phyloP scores from a whole-genome alignment of 2,329 filamentous ascomycete species.

The Aspergillus arachidicola region DNA sequence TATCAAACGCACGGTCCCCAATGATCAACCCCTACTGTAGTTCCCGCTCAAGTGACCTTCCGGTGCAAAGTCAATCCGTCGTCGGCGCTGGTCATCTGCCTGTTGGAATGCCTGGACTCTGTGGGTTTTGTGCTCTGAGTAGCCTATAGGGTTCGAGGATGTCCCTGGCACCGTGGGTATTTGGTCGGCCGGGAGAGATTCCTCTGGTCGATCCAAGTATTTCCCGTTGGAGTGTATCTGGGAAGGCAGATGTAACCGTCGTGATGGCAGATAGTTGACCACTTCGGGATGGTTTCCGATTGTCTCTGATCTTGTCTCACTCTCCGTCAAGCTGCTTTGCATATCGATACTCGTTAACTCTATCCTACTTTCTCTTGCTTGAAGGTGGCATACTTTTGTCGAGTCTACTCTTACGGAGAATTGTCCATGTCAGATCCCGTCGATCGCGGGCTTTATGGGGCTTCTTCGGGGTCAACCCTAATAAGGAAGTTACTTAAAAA shows the following conservation, averaged over 20 bases:
- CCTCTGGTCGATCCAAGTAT: slow-evolving; percentile 10
- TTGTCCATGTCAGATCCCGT: background rate
- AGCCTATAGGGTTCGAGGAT: background rate
- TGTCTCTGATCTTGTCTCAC: slow-evolving; percentile 6
- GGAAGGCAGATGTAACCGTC: slow-evolving; percentile 14
- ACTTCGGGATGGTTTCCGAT: slow-evolving; percentile 7
- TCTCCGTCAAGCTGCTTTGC: background rate
- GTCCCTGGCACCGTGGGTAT: background rate
- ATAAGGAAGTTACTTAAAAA: slow-evolving; percentile 1
- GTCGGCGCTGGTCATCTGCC: slow-evolving; percentile 28
- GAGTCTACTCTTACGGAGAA: background rate
- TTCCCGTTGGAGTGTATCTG: background rate
- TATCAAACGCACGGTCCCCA: slow-evolving; percentile 28
- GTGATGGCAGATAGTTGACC: slow-evolving; percentile 8
- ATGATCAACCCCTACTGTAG: slow-evolving; percentile 24
- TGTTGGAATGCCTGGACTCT: slow-evolving; percentile 1
- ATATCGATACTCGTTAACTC: background rate
- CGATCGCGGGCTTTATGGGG: background rate
- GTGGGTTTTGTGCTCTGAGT: background rate
- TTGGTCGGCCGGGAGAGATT: slow-evolving; percentile 1
- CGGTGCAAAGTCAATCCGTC: slow-evolving; percentile 13
- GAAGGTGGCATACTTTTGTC: background rate
- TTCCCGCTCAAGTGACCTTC: slow-evolving; percentile 32
- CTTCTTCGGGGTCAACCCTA: background rate
- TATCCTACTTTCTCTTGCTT: too few relatives aligned